These are phyloP conservation scores for Lithocarpus polystachyus DNA, from an alignment of 306 rosid genomes.

Conservation along the genomic window DNA sequence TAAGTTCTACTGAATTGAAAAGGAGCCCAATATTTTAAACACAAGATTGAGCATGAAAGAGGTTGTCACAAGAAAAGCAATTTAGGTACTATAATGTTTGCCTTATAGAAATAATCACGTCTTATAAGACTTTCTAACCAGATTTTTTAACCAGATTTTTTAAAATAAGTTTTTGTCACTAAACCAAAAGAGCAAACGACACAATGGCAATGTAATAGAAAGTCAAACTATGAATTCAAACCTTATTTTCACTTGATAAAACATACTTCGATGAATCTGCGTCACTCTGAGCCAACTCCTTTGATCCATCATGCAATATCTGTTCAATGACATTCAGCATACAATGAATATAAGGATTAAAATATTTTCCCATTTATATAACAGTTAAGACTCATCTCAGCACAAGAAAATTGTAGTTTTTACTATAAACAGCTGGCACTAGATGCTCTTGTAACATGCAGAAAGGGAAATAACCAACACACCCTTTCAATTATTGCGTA, in stretches of 20 bases:
- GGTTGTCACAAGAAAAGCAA: neutral
- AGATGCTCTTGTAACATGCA: slow-evolving; percentile 44
- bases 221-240: slow-evolving; percentile 22
- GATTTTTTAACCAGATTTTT: slow-evolving; percentile 9
- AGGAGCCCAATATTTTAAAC: neutral
- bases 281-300: slow-evolving; percentile 80
- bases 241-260: slow-evolving; percentile 77
- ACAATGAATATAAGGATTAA: slow-evolving; percentile 13
- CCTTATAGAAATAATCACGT: neutral
- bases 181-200: neutral
- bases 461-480: slow-evolving; percentile 93
- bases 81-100: neutral
- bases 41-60: neutral
- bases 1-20: slow-evolving; percentile 11
- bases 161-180: neutral
- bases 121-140: slow-evolving; percentile 2
- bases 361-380: slow-evolving; percentile 8
- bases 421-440: slow-evolving; percentile 33
- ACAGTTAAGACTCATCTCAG: slow-evolving; percentile 27
- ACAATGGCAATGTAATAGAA: neutral
- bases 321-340: slow-evolving; percentile 37
- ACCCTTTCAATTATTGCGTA: slow-evolving; percentile 99
- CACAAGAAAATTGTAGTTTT: slow-evolving; percentile 18
- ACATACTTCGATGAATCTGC: slow-evolving; percentile 53
- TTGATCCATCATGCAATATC: slow-evolving; percentile 89